phyloP scores from a whole-genome alignment of 2,329 filamentous ascomycete genomes.

The Claviceps digitariae region DNA sequence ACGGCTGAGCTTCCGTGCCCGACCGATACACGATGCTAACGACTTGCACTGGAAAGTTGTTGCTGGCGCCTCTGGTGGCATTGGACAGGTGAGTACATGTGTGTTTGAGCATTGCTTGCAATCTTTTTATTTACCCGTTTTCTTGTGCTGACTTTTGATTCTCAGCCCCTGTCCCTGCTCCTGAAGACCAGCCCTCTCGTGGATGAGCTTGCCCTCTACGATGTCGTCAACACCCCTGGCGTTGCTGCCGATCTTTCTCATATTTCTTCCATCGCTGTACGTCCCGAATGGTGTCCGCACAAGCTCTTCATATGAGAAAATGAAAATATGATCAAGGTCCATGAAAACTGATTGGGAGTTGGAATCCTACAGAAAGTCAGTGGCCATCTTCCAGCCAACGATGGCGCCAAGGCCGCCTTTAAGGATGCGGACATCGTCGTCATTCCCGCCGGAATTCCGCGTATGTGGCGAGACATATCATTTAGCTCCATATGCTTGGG shows the following conservation, averaged over 20 bases:
- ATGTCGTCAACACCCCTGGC: constrained; percentile 98
- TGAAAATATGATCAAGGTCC: neutral
- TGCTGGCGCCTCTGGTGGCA: constrained; percentile 93
- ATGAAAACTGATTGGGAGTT: constrained; percentile 1
- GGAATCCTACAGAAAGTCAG: constrained; percentile 54
- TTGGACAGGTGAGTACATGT: constrained; percentile 65
- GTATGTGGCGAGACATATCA: constrained; percentile 38
- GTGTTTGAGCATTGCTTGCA: neutral
- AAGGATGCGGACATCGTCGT: constrained; percentile 91
- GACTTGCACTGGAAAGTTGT: constrained; percentile 41
- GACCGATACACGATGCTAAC: constrained; percentile 5
- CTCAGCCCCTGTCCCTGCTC: constrained; percentile 84
- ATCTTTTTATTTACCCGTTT: neutral
- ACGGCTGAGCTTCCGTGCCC: neutral
- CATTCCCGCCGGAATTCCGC: constrained; percentile 95
- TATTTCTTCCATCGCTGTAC: constrained; percentile 78
- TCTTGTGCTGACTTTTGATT: constrained; percentile 12
- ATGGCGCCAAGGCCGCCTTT: constrained; percentile 76
- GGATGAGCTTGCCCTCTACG: constrained; percentile 89
- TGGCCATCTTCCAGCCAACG: constrained; percentile 76
- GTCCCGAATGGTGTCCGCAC: constrained; percentile 11
- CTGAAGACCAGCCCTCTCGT: constrained; percentile 82
- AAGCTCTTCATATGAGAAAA: neutral
- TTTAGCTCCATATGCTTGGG: neutral
- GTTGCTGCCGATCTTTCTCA: constrained; percentile 94